phyloP scores from a whole-genome alignment of 1,139 yeast genomes.

The Pneumocystis wakefieldiae region DNA sequence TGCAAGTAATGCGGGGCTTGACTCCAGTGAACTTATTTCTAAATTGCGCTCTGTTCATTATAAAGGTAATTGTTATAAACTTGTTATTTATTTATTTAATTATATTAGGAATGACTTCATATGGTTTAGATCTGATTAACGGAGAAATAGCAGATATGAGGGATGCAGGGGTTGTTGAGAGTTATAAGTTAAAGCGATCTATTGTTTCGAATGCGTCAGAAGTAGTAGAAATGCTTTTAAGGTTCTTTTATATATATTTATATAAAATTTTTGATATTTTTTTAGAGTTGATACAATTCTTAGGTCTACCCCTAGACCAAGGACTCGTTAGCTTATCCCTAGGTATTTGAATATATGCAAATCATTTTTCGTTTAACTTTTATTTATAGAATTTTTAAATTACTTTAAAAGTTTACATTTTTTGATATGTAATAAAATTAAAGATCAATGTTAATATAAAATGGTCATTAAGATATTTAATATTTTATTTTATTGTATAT shows the following conservation, averaged over 20 bases:
- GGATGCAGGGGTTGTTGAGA: slow-evolving; percentile 81
- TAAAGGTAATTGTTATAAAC: slow-evolving; percentile 37
- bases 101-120: slow-evolving; percentile 42
- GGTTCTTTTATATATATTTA: background rate
- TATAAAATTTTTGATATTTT: background rate
- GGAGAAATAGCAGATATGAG: slow-evolving; percentile 90
- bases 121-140: slow-evolving; percentile 72
- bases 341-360: background rate
- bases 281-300: slow-evolving; percentile 80
- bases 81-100: background rate
- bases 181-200: slow-evolving; percentile 78
- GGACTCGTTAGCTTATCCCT: slow-evolving; percentile 2
- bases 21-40: slow-evolving; percentile 81
- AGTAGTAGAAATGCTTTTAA: slow-evolving; percentile 65
- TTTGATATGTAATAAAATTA: background rate
- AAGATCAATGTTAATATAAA: background rate
- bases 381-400: background rate
- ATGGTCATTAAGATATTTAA: background rate
- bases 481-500: background rate
- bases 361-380: background rate
- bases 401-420: background rate
- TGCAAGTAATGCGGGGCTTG: slow-evolving; percentile 95
- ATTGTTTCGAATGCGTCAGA: slow-evolving; percentile 95
- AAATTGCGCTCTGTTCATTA: slow-evolving; percentile 85
- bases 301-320: slow-evolving; percentile 88